These are phyloP conservation scores for Candida yuanshanica DNA, from an alignment of 805 yeast genomes.

Conservation along the genomic window DNA sequence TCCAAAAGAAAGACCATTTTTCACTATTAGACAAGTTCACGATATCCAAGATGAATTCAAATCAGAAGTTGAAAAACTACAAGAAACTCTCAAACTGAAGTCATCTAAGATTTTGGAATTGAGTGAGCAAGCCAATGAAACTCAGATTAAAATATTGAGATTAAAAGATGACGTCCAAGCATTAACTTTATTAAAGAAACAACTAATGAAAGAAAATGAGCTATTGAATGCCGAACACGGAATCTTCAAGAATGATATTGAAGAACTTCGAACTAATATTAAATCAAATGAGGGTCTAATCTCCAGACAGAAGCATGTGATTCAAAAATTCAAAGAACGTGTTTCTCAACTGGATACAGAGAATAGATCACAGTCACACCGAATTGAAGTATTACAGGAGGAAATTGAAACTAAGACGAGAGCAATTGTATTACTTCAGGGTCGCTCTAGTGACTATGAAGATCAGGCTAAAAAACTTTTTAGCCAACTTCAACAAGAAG, in stretches of 20 bases:
- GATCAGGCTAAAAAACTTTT: conserved; percentile 12
- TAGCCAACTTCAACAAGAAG: conserved; percentile 3
- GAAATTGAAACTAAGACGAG: conserved; percentile 15
- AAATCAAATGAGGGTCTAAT: conserved; percentile 12
- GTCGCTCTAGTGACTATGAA: conserved; percentile 15
- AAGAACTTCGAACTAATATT: conserved; percentile 8
- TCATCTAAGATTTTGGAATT: conserved; percentile 10
- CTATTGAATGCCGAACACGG: conserved; percentile 17
- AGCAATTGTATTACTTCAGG: conserved; percentile 10
- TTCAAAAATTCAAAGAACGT: conserved; percentile 18
- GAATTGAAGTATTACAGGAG: conserved; percentile 6
- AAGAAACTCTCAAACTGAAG: conserved; percentile 16
- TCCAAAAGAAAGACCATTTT: conserved; percentile 23
- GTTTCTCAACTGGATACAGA: conserved; percentile 10
- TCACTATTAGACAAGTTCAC: conserved; percentile 23
- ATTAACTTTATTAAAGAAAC: conserved; percentile 14
- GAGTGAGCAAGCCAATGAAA: conserved; percentile 11
- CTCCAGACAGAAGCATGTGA: conserved; percentile 11
- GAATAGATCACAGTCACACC: conserved; percentile 7
- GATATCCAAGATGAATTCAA: conserved; percentile 23
- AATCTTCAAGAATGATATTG: conserved; percentile 16
- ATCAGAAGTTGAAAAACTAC: conserved; percentile 17
- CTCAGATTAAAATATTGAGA: conserved; percentile 14
- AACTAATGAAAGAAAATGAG: conserved; percentile 14
- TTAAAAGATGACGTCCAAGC: conserved; percentile 18